Evolutionary conservation across 2,329 filamentous ascomycete genomes (phyloP), one percentile per base, ranked within the genome.

Genomic region (Calonectria leucothoes): DNA sequence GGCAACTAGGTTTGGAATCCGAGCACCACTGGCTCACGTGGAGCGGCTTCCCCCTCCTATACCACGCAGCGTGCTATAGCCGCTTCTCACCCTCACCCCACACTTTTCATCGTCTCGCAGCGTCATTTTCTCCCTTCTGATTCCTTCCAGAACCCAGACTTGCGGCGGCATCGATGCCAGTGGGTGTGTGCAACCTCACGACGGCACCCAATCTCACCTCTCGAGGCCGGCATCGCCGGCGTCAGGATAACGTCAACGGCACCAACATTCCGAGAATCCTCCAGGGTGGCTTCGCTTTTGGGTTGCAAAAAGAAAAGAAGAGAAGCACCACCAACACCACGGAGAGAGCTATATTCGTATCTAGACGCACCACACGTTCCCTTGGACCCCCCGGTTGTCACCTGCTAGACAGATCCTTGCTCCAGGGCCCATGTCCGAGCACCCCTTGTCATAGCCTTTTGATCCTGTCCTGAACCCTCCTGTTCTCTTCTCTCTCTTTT

Each of bases 61-160:
- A 66, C 45, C 45, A 35, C 27, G 20, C 66, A 67, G 23, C 51
- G 29, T 52, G 55, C 23, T 37, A 61, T 55, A 59, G 66, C 57
- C 48, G 57, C 39, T 72, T 72, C 70, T 65, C 70, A 69, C 65
- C 27, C 65, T 65, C 48, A 68, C 65, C 57, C 48, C 48, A 29
- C 55, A 55, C 33, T 35, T n/a, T 15, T 25, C 55, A 69, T 57
- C 70, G 70, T 68, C 70, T n/a, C 25, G 49, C 55, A 69, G 66
- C 70, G 70, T 68, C 70, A 68, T 72, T 64, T 59, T 45, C n/a
- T 39, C n/a, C n/a, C n/a, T n/a, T n/a, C n/a, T n/a, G n/a, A n/a
- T 52, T 33, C 31, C 52, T 25, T 59, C 49, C 51, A 55, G 48
- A 37, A 45, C 52, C 42, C 66, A 33, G 20, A 20, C 51, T 33